Evolutionary conservation across 768 basidiomycete genomes (phyloP).

Genomic region (Pleurotus pulmonarius): DNA sequence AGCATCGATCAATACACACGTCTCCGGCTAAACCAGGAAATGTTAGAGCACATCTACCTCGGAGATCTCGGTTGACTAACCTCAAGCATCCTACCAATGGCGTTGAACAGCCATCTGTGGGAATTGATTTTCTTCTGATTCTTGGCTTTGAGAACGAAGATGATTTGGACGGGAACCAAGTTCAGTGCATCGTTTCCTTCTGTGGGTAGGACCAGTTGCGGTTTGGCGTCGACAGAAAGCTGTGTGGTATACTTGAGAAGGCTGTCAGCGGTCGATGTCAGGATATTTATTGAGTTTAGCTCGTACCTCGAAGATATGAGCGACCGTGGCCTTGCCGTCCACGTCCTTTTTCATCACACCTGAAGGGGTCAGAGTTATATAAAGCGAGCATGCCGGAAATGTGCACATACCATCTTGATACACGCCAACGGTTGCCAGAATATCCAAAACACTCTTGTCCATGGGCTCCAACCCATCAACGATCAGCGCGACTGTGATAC

Average conservation of each 20-base stretch:
- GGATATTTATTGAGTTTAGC: too few species aligned
- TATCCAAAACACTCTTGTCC: slow-evolving; percentile 90
- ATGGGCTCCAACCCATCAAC: slow-evolving; percentile 91
- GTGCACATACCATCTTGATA: slow-evolving; percentile 71
- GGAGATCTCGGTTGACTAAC: slow-evolving; percentile 28
- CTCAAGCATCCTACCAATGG: slow-evolving; percentile 76
- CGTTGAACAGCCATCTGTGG: slow-evolving; percentile 94
- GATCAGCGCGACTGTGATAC: slow-evolving; percentile 84
- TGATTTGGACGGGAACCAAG: slow-evolving; percentile 87
- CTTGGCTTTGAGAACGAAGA: slow-evolving; percentile 86
- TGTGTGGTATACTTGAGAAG: slow-evolving; percentile 99
- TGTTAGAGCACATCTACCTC: too few species aligned
- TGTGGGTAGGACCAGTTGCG: slow-evolving; percentile 79
- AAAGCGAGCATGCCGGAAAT: neutral
- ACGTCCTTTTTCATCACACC: slow-evolving; percentile 85
- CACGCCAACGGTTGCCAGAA: slow-evolving; percentile 85
- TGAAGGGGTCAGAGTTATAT: neutral
- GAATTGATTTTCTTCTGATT: slow-evolving; percentile 96
- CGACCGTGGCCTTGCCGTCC: slow-evolving; percentile 83
- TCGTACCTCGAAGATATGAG: slow-evolving; percentile 88
- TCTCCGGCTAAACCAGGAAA: neutral
- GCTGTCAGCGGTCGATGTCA: too few species aligned
- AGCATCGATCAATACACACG: slow-evolving; percentile 86
- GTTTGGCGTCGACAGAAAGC: slow-evolving; percentile 85
- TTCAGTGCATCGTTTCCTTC: slow-evolving; percentile 89